phyloP scores from a whole-genome alignment of 1,139 yeast genomes.

The Kluyveromyces sp. region DNA sequence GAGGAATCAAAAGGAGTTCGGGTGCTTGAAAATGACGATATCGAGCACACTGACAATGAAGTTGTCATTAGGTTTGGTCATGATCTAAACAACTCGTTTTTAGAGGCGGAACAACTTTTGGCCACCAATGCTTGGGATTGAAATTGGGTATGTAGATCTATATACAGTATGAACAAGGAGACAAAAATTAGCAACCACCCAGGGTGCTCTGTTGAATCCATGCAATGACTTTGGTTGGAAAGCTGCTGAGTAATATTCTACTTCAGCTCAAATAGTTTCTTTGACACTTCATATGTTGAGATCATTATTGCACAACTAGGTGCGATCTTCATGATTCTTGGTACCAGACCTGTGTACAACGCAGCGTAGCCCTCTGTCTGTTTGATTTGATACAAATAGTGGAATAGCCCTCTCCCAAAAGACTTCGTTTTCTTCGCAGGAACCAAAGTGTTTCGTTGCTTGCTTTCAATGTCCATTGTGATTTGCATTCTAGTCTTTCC shows the following conservation, averaged over 20 bases:
- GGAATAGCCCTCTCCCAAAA: constrained; percentile 48
- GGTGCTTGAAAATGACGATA: constrained; percentile 3
- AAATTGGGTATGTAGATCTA: background rate
- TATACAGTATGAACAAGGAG: background rate
- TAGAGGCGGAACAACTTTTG: constrained; percentile 14
- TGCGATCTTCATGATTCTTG: constrained; percentile 83
- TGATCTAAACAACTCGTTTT: constrained; percentile 6
- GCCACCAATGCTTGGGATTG: constrained; percentile 12
- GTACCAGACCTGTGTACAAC: constrained; percentile 75
- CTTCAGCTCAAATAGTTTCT: constrained; percentile 43
- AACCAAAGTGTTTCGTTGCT: constrained; percentile 4
- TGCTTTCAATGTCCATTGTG: constrained; percentile 11
- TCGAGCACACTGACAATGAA: constrained; percentile 5
- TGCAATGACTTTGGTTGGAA: background rate
- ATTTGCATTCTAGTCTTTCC: constrained; percentile 93
- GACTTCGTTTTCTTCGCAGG: constrained; percentile 12
- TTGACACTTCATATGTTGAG: constrained; percentile 86
- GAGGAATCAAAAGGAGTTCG: background rate
- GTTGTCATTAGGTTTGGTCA: constrained; percentile 10
- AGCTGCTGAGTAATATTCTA: background rate
- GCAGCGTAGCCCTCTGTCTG: constrained; percentile 70
- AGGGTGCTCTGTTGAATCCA: too few relatives aligned
- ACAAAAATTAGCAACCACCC: too few relatives aligned
- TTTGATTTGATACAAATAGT: constrained; percentile 53
- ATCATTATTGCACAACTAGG: constrained; percentile 99